Conservation (phyloP, 73 alveolate species). For the Tetrahymena borealis region DNA sequence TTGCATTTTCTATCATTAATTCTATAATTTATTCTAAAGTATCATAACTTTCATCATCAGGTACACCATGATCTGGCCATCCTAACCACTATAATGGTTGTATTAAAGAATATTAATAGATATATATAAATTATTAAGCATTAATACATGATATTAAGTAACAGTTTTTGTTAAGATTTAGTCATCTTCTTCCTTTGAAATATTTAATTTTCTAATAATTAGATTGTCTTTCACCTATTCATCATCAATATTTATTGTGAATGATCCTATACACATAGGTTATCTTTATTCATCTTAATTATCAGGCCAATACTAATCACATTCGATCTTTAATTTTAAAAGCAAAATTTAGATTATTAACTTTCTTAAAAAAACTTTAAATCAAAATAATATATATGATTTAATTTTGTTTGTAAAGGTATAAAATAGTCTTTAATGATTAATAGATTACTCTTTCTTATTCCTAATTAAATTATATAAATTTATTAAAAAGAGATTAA, state of each 20-base stretch:
- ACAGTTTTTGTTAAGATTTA: neutral
- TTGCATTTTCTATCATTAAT: neutral
- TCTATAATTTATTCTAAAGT: constrained; percentile 26
- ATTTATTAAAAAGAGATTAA: constrained; percentile 42
- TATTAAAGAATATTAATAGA: no score
- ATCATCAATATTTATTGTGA: neutral
- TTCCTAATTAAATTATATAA: neutral
- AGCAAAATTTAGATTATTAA: neutral
- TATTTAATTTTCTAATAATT: neutral
- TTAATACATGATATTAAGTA: constrained; percentile 7
- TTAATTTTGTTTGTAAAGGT: neutral
- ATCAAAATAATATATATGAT: no score
- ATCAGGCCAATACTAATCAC: constrained; percentile 22
- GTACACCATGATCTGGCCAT: constrained; percentile 86
- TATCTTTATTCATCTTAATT: neutral
- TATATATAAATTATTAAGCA: constrained; percentile 4
- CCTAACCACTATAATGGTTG: constrained; percentile 53
- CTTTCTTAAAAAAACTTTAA: no score
- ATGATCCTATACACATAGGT: neutral
- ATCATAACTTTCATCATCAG: constrained; percentile 28
- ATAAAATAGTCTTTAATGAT: neutral
- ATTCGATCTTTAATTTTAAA: constrained; percentile 15
- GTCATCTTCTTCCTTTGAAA: neutral
- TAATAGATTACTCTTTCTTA: neutral
- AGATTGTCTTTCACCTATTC: neutral